A percentile compares a stretch with the other conserved stretches of the same genome.
These are phyloP conservation scores for Phalaenopsis hybrid DNA, from an alignment of 116 monocot species.

Conservation along the genomic window DNA sequence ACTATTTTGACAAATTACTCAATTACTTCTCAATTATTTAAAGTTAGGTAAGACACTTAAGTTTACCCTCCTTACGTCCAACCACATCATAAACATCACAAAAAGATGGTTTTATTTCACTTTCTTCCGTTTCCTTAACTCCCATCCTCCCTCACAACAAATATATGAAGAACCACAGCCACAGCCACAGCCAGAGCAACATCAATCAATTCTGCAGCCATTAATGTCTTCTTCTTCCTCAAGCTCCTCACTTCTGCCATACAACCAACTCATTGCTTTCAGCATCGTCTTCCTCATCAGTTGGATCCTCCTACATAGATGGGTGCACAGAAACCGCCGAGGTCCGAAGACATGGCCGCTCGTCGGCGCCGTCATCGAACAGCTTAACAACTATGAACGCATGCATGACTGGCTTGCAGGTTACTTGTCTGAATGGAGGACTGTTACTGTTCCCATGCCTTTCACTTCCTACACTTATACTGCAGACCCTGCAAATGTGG, in stretches of 20 bases:
- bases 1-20: no score
- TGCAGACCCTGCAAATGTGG: constrained; percentile 50
- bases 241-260: not conserved
- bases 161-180: not conserved
- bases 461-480: constrained; percentile 79
- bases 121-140: not conserved
- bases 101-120: not conserved
- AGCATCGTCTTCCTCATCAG: constrained; percentile 22
- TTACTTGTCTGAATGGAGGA: constrained; percentile 50
- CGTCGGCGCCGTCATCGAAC: constrained; percentile 64
- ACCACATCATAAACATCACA: not conserved
- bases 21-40: no score
- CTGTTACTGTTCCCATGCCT: constrained; percentile 53
- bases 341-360: constrained; percentile 83
- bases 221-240: not conserved
- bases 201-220: not conserved
- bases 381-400: constrained; percentile 65
- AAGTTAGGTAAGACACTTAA: no score
- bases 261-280: not conserved
- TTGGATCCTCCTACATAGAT: constrained; percentile 66
- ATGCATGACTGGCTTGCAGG: constrained; percentile 91
- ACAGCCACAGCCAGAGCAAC: not conserved
- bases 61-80: no score
- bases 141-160: not conserved
- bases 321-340: constrained; percentile 40